Conservation (phyloP, 179 eudicot species). For the Silene coronaria region DNA sequence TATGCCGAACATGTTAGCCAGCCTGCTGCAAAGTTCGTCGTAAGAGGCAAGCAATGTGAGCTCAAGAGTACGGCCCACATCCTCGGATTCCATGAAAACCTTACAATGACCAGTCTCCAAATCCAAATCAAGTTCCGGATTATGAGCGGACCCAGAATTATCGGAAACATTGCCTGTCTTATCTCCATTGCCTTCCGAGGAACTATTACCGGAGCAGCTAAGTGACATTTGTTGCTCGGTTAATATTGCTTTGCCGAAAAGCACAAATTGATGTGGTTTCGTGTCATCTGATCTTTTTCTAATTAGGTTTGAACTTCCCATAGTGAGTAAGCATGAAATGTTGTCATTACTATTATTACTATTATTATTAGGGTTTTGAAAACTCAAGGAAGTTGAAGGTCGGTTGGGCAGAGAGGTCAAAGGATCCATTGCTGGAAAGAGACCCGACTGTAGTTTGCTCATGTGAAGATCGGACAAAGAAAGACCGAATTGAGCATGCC, state of each 20-base stretch:
- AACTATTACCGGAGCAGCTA: conserved; percentile 41
- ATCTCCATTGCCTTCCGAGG: conserved; percentile 42
- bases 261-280: conserved; percentile 41
- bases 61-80: conserved; percentile 70
- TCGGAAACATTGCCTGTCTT: conserved; percentile 43
- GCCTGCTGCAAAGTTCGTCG: conserved; percentile 52
- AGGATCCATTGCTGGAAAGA: conserved; percentile 37
- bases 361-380: conserved; percentile 24
- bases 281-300: conserved; percentile 30
- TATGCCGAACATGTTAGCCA: conserved; percentile 49
- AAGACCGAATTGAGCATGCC: conserved; percentile 76
- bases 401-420: conserved; percentile 21
- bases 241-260: conserved; percentile 74
- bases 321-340: conserved; percentile 49
- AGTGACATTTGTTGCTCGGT: conserved; percentile 65
- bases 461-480: conserved; percentile 44
- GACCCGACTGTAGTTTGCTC: conserved; percentile 51
- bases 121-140: conserved; percentile 43
- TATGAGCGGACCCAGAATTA: conserved; percentile 58
- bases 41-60: conserved; percentile 43
- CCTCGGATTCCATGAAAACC: conserved; percentile 68
- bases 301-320: conserved; percentile 38
- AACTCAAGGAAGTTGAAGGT: conserved; percentile 26
- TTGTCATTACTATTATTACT: conserved; percentile 30
- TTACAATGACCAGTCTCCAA: conserved; percentile 64